Conservation (phyloP, 2,329 filamentous ascomycete genomes). For the Aplosporella prunicola region DNA sequence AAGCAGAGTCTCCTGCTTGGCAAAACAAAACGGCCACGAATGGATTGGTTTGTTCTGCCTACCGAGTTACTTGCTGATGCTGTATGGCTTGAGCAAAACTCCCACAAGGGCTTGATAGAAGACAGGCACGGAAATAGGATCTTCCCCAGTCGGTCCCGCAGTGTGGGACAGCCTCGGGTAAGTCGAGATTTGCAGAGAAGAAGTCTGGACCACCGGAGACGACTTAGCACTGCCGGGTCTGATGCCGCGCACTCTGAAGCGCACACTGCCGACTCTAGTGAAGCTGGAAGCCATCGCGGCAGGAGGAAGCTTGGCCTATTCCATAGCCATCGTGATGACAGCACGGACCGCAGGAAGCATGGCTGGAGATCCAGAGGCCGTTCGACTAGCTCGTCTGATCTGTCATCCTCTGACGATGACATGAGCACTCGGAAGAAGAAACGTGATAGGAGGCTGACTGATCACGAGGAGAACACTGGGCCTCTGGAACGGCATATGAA, state of each 20-base stretch:
- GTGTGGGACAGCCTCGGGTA: slow-evolving; percentile 1
- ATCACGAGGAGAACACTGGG: slow-evolving; percentile 35
- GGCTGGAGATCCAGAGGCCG: slow-evolving; percentile 22
- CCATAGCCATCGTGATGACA: slow-evolving; percentile 24
- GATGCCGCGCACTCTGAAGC: slow-evolving; percentile 21
- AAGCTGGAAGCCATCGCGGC: slow-evolving; percentile 27
- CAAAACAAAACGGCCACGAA: slow-evolving; percentile 51
- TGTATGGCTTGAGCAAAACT: slow-evolving; percentile 77
- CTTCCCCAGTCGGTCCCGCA: slow-evolving; percentile 34
- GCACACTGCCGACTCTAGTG: slow-evolving; percentile 27
- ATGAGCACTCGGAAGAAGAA: slow-evolving; percentile 40
- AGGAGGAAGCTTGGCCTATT: slow-evolving; percentile 24
- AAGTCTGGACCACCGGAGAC: slow-evolving; percentile 4
- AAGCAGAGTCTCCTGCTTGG: slow-evolving; percentile 3
- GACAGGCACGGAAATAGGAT: slow-evolving; percentile 68
- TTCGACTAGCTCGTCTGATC: slow-evolving; percentile 22
- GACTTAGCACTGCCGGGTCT: slow-evolving; percentile 17
- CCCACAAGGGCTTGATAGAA: slow-evolving; percentile 73
- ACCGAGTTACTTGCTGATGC: slow-evolving; percentile 82
- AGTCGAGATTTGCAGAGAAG: slow-evolving; percentile 3
- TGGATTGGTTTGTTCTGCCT: slow-evolving; percentile 78
- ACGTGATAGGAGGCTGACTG: slow-evolving; percentile 41
- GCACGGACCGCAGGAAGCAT: slow-evolving; percentile 20
- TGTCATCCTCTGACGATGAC: slow-evolving; percentile 37
- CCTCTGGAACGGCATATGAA: slow-evolving; percentile 38